These are phyloP conservation scores for Septoria petroselini DNA, from an alignment of 2,329 filamentous ascomycete genomes.

Conservation along the genomic window DNA sequence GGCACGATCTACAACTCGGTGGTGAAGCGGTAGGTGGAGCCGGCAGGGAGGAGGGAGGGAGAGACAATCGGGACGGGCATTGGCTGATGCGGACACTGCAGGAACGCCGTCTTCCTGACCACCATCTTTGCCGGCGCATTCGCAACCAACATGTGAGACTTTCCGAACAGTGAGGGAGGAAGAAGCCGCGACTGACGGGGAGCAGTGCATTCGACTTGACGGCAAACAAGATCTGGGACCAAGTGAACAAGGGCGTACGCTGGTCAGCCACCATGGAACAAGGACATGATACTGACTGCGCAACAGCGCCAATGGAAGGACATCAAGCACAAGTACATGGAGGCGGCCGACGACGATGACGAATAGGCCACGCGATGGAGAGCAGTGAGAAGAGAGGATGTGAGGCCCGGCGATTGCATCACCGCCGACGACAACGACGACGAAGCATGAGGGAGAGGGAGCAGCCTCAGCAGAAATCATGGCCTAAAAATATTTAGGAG, in stretches of 20 bases:
- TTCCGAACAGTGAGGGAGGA: slow-evolving; percentile 2
- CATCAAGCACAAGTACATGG: slow-evolving; percentile 84
- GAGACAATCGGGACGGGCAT: slow-evolving; percentile 5
- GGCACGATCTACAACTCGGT: slow-evolving; percentile 56
- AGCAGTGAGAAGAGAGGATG: background rate
- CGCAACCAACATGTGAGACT: slow-evolving; percentile 79
- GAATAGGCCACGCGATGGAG: slow-evolving; percentile 58
- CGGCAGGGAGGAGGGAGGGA: background rate
- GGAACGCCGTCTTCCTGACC: slow-evolving; percentile 83
- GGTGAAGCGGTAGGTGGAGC: slow-evolving; percentile 22
- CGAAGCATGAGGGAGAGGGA: no score
- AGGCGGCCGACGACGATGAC: slow-evolving; percentile 45
- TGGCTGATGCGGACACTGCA: slow-evolving; percentile 63
- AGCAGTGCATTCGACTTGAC: slow-evolving; percentile 74
- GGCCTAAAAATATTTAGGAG: slow-evolving; percentile 5
- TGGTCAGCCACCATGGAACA: background rate
- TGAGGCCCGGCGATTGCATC: background rate
- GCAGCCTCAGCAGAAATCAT: slow-evolving; percentile 1
- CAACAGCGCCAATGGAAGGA: slow-evolving; percentile 98
- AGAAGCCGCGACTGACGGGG: slow-evolving; percentile 21
- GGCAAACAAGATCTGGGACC: slow-evolving; percentile 87
- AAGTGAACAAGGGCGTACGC: slow-evolving; percentile 86
- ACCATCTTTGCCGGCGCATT: slow-evolving; percentile 86
- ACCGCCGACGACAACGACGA: no score
- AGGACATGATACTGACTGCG: slow-evolving; percentile 29